A percentile compares a stretch with the other conserved stretches of the same genome.
Evolutionary conservation across 495 filamentous ascomycete genomes (phyloP).

Genomic region (Articulospora tetracladia): DNA sequence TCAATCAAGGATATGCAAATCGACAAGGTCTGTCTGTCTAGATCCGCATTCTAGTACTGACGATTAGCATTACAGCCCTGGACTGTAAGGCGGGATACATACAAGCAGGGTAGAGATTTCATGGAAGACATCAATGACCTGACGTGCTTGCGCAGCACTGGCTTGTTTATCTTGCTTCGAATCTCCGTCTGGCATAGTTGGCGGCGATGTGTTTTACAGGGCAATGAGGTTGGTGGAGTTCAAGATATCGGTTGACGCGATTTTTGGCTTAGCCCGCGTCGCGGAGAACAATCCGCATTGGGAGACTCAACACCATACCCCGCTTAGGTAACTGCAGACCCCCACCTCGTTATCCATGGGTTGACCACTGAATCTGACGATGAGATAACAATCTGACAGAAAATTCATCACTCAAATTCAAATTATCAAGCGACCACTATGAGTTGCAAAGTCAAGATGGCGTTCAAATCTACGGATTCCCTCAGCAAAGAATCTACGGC

Average conservation of each 20-base stretch:
- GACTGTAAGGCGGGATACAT: slow-evolving; percentile 10
- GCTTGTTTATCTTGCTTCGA: slow-evolving; percentile 17
- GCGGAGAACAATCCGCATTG: not conserved
- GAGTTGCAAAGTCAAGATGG: not conserved
- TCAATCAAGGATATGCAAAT: slow-evolving; percentile 95
- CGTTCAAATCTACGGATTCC: too few species aligned
- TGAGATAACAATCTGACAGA: too few species aligned
- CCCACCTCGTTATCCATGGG: too few species aligned
- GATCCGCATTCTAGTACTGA: slow-evolving; percentile 73
- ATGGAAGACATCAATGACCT: slow-evolving; percentile 92
- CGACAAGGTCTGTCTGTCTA: slow-evolving; percentile 85
- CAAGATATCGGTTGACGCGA: not conserved
- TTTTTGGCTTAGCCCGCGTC: not conserved
- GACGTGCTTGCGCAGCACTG: slow-evolving; percentile 55
- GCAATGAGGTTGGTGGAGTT: not conserved
- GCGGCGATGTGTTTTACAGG: not conserved
- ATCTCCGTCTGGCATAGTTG: slow-evolving; percentile 21
- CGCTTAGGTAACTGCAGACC: too few species aligned
- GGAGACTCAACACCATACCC: not conserved
- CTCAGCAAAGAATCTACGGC: not conserved
- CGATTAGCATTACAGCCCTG: not conserved
- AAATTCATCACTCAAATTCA: too few species aligned
- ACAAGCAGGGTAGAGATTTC: slow-evolving; percentile 92
- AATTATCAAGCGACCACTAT: too few species aligned
- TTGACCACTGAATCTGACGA: too few species aligned